phyloP scores from a whole-genome alignment of 768 basidiomycete genomes.

The Phaffia tasmanica region DNA sequence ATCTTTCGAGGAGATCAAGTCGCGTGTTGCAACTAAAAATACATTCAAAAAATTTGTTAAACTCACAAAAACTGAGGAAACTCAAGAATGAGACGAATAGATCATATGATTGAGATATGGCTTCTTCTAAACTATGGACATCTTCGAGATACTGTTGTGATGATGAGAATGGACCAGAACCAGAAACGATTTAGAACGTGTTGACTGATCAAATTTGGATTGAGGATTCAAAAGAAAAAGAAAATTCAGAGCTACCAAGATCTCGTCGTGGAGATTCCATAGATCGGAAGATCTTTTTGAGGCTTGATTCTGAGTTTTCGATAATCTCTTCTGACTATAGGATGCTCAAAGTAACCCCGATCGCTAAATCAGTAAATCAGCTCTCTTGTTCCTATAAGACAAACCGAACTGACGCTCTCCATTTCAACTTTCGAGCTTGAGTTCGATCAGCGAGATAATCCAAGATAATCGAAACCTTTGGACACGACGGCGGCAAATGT shows the following conservation, averaged over 20 bases:
- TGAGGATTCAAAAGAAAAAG: conserved; percentile 7
- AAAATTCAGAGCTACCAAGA: not conserved
- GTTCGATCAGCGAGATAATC: not conserved
- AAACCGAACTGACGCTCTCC: not conserved
- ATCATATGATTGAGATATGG: too few relatives aligned
- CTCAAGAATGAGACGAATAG: too few relatives aligned
- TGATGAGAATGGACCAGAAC: too few relatives aligned
- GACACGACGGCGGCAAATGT: too few relatives aligned
- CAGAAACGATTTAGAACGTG: too few relatives aligned
- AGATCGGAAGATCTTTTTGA: not conserved
- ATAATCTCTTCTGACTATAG: not conserved
- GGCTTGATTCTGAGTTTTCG: not conserved
- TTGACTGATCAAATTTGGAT: too few relatives aligned
- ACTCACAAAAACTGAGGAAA: too few relatives aligned
- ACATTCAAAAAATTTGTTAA: too few relatives aligned
- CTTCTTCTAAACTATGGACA: too few relatives aligned
- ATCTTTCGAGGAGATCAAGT: too few relatives aligned
- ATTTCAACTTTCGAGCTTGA: not conserved
- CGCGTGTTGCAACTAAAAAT: too few relatives aligned
- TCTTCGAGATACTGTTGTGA: too few relatives aligned
- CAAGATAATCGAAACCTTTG: not conserved
- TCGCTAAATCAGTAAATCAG: not conserved
- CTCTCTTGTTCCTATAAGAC: not conserved
- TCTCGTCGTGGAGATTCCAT: not conserved
- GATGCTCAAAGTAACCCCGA: conserved; percentile 18